These are phyloP conservation scores for Aaosphaeria pasadenensis DNA, from an alignment of 2,329 filamentous ascomycete species.

Conservation along the genomic window DNA sequence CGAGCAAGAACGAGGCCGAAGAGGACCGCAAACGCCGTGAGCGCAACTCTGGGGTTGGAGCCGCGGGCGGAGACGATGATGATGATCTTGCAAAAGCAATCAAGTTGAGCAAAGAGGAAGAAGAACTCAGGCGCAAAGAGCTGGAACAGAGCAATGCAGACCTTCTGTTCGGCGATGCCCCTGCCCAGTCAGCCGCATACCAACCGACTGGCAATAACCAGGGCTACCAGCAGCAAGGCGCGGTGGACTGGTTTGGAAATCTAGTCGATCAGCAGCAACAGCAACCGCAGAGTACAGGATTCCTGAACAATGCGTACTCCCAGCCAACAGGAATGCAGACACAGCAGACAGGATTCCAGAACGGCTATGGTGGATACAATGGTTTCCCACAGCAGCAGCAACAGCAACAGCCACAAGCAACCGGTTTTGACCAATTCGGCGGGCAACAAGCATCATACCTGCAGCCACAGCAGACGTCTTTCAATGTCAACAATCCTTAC, in stretches of 20 bases:
- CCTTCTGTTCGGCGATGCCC: conserved; percentile 81
- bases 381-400: conserved; percentile 41
- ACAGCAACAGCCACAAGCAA: conserved; percentile 59
- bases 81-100: conserved; percentile 94
- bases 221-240: conserved; percentile 94
- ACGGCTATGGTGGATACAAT: conserved; percentile 66
- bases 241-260: conserved; percentile 97
- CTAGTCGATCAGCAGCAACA: conserved; percentile 71
- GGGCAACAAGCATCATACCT: conserved; percentile 27
- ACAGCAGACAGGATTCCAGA: conserved; percentile 64
- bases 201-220: conserved; percentile 91
- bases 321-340: conserved; percentile 73
- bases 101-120: conserved; percentile 90
- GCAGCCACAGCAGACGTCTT: conserved; percentile 43
- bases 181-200: conserved; percentile 60
- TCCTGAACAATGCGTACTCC: conserved; percentile 64
- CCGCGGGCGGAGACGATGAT: conserved; percentile 57
- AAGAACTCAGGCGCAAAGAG: conserved; percentile 81
- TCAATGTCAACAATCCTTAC: conserved; percentile 39
- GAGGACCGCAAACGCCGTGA: conserved; percentile 76
- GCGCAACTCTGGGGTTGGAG: conserved; percentile 29
- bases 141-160: conserved; percentile 82
- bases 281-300: conserved; percentile 64
- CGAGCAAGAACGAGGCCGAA: conserved; percentile 92
- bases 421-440: conserved; percentile 61